Evolutionary conservation across 2,329 filamentous ascomycete genomes (phyloP).

Genomic region (Colletotrichum scovillei): DNA sequence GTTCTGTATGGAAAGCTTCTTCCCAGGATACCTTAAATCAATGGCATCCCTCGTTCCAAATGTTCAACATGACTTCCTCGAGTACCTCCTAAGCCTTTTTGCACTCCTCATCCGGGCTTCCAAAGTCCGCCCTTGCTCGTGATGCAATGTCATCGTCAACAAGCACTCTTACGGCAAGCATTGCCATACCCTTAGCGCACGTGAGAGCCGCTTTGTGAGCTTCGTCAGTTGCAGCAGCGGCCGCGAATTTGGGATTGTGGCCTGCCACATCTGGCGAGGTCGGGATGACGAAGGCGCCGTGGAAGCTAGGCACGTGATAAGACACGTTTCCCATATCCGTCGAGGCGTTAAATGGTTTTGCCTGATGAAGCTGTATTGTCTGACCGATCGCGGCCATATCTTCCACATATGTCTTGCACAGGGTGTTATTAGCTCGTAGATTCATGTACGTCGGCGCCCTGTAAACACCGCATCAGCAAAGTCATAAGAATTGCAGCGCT

Average conservation of each 20-base stretch:
- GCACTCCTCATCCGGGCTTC: background rate
- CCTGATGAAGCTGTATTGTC: conserved; percentile 47
- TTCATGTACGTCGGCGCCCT: conserved; percentile 55
- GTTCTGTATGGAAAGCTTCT: background rate
- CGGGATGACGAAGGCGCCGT: conserved; percentile 59
- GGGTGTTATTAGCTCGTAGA: conserved; percentile 55
- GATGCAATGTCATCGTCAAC: conserved; percentile 35
- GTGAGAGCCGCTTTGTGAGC: conserved; percentile 53
- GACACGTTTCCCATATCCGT: conserved; percentile 66
- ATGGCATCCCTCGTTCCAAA: too few relatives aligned
- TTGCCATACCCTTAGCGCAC: conserved; percentile 58
- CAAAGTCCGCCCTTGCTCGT: conserved; percentile 19
- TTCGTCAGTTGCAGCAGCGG: conserved; percentile 53
- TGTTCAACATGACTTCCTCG: too few relatives aligned
- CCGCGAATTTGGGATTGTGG: conserved; percentile 56
- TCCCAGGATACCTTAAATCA: background rate
- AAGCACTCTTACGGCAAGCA: conserved; percentile 47
- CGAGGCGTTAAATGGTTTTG: conserved; percentile 52
- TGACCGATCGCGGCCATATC: conserved; percentile 55
- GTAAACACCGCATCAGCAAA: background rate
- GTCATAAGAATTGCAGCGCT: too few relatives aligned
- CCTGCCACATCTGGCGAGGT: conserved; percentile 47
- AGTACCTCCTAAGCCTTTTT: background rate
- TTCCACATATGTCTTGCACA: conserved; percentile 55
- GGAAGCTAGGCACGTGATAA: conserved; percentile 58